These are phyloP conservation scores for Gorgonomyces haynaldii DNA, from an alignment of 192 early-diverging fungal species.

Conservation along the genomic window DNA sequence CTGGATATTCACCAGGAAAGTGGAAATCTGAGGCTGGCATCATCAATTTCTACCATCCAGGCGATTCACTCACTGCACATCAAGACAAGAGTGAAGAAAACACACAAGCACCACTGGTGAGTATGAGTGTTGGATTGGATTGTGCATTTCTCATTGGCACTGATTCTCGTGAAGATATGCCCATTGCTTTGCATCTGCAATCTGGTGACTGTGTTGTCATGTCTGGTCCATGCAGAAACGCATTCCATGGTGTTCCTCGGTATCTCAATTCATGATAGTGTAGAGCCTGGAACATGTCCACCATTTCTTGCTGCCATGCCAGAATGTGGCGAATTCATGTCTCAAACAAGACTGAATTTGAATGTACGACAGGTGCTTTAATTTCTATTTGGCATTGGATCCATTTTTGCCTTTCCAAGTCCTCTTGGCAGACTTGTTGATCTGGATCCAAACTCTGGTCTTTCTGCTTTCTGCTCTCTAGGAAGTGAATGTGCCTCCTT, in stretches of 20 bases:
- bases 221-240: slow-evolving; percentile 61
- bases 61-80: slow-evolving; percentile 79
- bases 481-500: too few species aligned
- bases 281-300: slow-evolving; percentile 8
- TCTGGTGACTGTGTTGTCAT: slow-evolving; percentile 85
- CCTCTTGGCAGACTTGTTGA: too few species aligned
- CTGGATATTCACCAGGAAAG: slow-evolving; percentile 40
- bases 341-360: slow-evolving; percentile 68
- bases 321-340: slow-evolving; percentile 56
- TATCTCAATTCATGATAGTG: slow-evolving; percentile 35
- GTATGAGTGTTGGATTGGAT: slow-evolving; percentile 22
- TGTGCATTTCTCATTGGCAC: slow-evolving; percentile 78
- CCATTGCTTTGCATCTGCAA: slow-evolving; percentile 59
- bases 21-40: slow-evolving; percentile 83
- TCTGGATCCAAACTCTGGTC: too few species aligned
- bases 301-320: slow-evolving; percentile 30
- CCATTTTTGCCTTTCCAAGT: too few species aligned
- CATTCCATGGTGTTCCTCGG: slow-evolving; percentile 80
- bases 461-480: too few species aligned
- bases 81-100: slow-evolving; percentile 85
- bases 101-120: slow-evolving; percentile 70
- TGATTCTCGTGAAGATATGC: slow-evolving; percentile 49
- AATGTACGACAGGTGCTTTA: slow-evolving; percentile 86
- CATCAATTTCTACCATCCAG: slow-evolving; percentile 80
- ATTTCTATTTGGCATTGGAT: too few species aligned